Conservation (phyloP, 164 flowering plant genomes). For the Protea cynaroides region DNA sequence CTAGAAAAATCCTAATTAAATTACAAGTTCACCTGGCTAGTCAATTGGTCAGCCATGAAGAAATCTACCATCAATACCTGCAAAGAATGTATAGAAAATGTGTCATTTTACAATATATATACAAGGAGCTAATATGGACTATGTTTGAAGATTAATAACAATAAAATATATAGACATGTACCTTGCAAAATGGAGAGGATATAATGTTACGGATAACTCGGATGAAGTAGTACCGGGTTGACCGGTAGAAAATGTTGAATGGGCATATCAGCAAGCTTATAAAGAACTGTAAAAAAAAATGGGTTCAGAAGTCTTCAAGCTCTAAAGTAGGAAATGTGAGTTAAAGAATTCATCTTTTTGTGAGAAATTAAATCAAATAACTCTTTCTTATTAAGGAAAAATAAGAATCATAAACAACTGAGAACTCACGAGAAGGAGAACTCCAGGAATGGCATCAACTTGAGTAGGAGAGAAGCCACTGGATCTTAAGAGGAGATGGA, state of each 20-base stretch:
- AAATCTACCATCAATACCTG: conserved; percentile 95
- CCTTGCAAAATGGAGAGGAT: conserved; percentile 94
- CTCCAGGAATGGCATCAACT: conserved; percentile 81
- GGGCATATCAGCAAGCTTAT: conserved; percentile 72
- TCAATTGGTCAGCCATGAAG: conserved; percentile 98
- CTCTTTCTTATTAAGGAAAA: too few relatives aligned
- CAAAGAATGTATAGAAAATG: too few relatives aligned
- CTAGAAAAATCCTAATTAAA: too few relatives aligned
- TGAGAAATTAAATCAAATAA: too few relatives aligned
- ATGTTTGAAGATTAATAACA: too few relatives aligned
- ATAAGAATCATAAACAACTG: too few relatives aligned
- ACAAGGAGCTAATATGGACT: neutral
- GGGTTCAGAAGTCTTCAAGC: neutral
- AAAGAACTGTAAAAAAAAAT: conserved; percentile 32
- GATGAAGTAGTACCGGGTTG: conserved; percentile 82
- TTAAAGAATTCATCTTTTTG: neutral
- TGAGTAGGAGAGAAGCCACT: conserved; percentile 42
- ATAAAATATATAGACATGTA: conserved; percentile 9
- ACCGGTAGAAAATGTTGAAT: conserved; percentile 71
- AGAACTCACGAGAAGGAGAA: conserved; percentile 64
- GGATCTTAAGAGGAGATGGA: conserved; percentile 71
- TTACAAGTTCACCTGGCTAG: conserved; percentile 73
- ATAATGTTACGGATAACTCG: conserved; percentile 76
- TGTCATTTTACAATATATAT: too few relatives aligned
- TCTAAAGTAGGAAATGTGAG: neutral